phyloP scores from a whole-genome alignment of 108 stramenopile species.

The Stephanodiscus minutulus region DNA sequence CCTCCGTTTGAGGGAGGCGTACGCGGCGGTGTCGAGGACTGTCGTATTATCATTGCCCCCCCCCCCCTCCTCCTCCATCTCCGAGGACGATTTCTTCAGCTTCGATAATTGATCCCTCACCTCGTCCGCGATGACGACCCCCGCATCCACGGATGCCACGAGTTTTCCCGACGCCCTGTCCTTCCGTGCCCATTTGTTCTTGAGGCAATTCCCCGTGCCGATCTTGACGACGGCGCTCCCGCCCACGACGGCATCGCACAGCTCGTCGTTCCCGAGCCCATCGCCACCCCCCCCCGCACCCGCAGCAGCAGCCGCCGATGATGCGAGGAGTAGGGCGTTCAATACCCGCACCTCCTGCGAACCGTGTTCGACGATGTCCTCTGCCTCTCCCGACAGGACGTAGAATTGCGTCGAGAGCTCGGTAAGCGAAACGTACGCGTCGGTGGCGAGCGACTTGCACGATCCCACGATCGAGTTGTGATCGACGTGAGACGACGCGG shows the following conservation, averaged over 20 bases:
- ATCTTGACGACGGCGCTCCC: constrained; percentile 89
- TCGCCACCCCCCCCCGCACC: constrained; percentile 60
- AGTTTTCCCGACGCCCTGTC: constrained; percentile 64
- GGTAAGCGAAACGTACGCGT: constrained; percentile 74
- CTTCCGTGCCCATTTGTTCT: constrained; percentile 93
- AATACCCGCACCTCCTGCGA: constrained; percentile 87
- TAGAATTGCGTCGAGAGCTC: constrained; percentile 67
- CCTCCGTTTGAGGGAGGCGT: constrained; percentile 61
- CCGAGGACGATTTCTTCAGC: constrained; percentile 38
- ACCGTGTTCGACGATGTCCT: constrained; percentile 71
- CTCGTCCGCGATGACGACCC: constrained; percentile 60
- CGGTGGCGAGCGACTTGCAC: constrained; percentile 83
- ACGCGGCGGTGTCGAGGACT: constrained; percentile 52
- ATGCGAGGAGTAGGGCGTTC: constrained; percentile 62
- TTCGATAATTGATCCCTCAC: constrained; percentile 57
- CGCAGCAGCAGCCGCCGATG: too few species aligned
- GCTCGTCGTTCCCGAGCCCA: constrained; percentile 9
- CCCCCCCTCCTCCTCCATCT: too few species aligned
- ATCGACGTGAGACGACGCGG: constrained; percentile 50
- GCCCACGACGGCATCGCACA: constrained; percentile 54
- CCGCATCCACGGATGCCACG: constrained; percentile 54
- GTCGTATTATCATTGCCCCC: too few species aligned
- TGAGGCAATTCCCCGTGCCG: constrained; percentile 94
- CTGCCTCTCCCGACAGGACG: constrained; percentile 75
- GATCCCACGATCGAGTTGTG: constrained; percentile 84